Conservation (phyloP, 345 rosid genomes). For the Erodium maritimum region DNA sequence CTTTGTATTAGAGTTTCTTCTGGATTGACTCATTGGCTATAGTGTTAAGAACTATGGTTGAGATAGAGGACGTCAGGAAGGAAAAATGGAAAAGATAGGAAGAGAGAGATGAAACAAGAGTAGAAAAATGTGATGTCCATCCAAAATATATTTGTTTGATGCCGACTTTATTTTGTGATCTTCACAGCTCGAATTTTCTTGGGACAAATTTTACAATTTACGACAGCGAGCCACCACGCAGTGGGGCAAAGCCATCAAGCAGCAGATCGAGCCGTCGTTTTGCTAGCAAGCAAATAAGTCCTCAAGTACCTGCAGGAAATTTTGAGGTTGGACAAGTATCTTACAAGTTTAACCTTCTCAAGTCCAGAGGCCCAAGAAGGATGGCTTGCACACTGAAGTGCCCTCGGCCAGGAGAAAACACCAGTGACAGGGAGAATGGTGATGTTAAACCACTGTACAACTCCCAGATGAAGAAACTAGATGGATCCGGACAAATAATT, state of each 20-base stretch:
- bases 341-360: constrained; percentile 67
- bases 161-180: neutral
- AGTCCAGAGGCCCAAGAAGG: constrained; percentile 81
- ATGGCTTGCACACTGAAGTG: constrained; percentile 51
- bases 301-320: constrained; percentile 69
- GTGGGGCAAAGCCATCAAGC: constrained; percentile 69
- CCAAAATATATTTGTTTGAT: neutral
- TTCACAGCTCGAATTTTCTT: constrained; percentile 72
- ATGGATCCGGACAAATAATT: constrained; percentile 1
- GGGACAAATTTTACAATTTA: constrained; percentile 73
- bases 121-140: neutral
- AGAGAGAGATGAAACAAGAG: neutral
- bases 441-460: too few relatives aligned
- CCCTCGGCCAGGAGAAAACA: constrained; percentile 10
- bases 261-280: constrained; percentile 56
- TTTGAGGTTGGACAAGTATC: constrained; percentile 60
- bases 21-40: too few relatives aligned
- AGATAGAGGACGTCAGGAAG: neutral
- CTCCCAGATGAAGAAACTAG: too few relatives aligned
- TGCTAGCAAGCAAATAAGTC: constrained; percentile 75
- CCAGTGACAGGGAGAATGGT: neutral
- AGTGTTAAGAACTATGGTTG: neutral
- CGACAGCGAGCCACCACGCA: constrained; percentile 64
- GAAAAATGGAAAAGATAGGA: neutral
- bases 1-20: too few relatives aligned